Evolutionary conservation across 73 alveolate genomes (phyloP).

Genomic region (Paramecium sexaurelia): DNA sequence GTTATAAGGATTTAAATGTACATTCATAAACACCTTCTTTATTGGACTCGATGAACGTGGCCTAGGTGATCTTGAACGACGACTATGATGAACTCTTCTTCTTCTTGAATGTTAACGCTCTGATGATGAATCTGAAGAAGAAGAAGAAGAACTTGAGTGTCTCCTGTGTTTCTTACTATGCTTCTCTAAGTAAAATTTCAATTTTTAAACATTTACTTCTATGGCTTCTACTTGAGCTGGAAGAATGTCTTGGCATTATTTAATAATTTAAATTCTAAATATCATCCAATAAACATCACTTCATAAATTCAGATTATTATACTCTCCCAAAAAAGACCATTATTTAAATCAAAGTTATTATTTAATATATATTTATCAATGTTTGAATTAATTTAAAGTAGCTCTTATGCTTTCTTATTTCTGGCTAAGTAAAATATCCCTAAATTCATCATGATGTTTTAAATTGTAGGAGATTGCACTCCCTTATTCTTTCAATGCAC

Average conservation of each 20-base stretch:
- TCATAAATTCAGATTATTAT: background rate
- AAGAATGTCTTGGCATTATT: constrained; percentile 23
- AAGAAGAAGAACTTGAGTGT: constrained; percentile 1
- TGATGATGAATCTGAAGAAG: background rate
- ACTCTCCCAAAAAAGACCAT: background rate
- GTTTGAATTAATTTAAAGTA: constrained; percentile 45
- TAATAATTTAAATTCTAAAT: constrained; percentile 5
- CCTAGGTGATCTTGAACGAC: constrained; percentile 9
- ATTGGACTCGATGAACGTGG: constrained; percentile 4
- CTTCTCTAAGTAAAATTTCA: background rate
- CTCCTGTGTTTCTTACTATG: constrained; percentile 5
- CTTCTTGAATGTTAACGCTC: background rate
- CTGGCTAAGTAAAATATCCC: background rate
- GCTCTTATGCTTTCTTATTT: constrained; percentile 55
- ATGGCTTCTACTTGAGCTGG: background rate
- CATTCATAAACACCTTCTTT: constrained; percentile 40
- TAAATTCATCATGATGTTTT: constrained; percentile 34
- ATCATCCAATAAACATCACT: background rate
- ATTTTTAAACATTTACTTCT: background rate
- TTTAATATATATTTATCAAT: background rate
- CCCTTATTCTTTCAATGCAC: background rate
- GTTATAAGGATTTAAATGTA: background rate
- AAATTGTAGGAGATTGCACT: background rate
- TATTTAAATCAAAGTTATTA: background rate
- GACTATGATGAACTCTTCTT: background rate